phyloP scores from a whole-genome alignment of 495 filamentous ascomycete genomes.

The Amniculicola lignicola region DNA sequence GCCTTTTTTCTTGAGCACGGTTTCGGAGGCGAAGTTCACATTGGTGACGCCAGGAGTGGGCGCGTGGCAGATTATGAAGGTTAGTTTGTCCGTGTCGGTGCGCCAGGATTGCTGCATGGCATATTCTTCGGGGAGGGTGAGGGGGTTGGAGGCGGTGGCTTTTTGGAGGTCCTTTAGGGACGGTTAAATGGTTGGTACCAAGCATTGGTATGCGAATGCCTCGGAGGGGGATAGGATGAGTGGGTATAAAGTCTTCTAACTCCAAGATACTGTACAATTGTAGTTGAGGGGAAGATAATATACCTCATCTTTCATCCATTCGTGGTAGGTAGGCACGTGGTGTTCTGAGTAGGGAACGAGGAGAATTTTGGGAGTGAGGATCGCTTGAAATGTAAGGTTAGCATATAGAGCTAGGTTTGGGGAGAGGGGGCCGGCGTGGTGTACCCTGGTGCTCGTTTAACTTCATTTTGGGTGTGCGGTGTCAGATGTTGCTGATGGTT shows the following conservation, averaged over 20 bases:
- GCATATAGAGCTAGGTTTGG: not conserved
- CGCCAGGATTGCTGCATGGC: constrained; percentile 83
- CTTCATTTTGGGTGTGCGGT: constrained; percentile 14
- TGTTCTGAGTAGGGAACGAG: constrained; percentile 79
- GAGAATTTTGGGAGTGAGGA: constrained; percentile 62
- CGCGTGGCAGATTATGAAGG: constrained; percentile 60
- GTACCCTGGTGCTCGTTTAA: constrained; percentile 31
- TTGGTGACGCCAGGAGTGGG: not conserved
- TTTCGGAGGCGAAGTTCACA: not conserved
- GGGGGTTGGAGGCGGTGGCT: constrained; percentile 78
- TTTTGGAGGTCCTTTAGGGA: constrained; percentile 65
- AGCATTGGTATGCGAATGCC: too few species aligned
- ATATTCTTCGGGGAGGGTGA: constrained; percentile 76
- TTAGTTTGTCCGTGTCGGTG: constrained; percentile 67
- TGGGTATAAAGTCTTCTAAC: too few species aligned
- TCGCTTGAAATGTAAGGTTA: constrained; percentile 47
- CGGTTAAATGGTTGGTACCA: not conserved
- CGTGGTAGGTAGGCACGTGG: constrained; percentile 79
- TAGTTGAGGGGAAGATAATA: not conserved
- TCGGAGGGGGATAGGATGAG: too few species aligned
- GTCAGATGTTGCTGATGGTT: not conserved
- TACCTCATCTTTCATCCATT: constrained; percentile 89
- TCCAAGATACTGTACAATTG: too few species aligned
- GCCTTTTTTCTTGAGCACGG: not conserved
- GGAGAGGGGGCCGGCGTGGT: not conserved